Evolutionary conservation across 768 basidiomycete species (phyloP), one percentile per base, ranked within the genome.

Genomic region (Phylloporus sp.): DNA sequence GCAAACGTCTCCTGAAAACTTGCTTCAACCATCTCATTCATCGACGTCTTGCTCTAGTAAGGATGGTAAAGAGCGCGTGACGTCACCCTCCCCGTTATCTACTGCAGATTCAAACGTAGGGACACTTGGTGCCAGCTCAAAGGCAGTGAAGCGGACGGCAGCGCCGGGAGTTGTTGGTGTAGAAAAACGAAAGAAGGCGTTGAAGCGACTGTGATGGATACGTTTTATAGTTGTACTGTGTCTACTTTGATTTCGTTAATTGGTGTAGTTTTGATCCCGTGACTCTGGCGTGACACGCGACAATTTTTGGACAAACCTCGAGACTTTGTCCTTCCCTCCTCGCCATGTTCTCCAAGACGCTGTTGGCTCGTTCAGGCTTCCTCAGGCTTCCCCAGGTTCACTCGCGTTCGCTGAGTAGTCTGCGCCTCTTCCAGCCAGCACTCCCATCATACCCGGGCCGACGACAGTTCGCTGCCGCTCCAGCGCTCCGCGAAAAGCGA

Each of bases 181-280:
- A 4, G 89, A 91, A 71, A 92, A 92, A 73, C 76, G 91, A 68
- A 92, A 92, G 79, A 92, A 91, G 76, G 91, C 90, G 5, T 70
- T 92, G 59, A 92, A 88, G 71, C 76, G 90, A 56, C 70, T 92
- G 68, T 92, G 60, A 70, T 27, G 50, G 53, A 42, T 47, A 44
- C 23, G 16, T 38, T 39, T 42, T 4, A 48, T 32, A 50, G 31
- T 7, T 59, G 50, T 52, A 52, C 28, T 40, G 16, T 40, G 23
- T 34, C 27, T 43, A 23, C 9, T 35, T 47, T 53, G 35, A 36
- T 57, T 41, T 60, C 50, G 28, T 36, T 36, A 46, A 38, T 16
- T 50, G 46, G 26, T 45, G 44, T 59, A 1, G 6, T 31, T 35
- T 64, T 64, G 54, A 60, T 47, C 13, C 0, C 18, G 64, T 69